phyloP scores from a whole-genome alignment of 2,329 filamentous ascomycete species.

The Pestalotiopsis sp. region DNA sequence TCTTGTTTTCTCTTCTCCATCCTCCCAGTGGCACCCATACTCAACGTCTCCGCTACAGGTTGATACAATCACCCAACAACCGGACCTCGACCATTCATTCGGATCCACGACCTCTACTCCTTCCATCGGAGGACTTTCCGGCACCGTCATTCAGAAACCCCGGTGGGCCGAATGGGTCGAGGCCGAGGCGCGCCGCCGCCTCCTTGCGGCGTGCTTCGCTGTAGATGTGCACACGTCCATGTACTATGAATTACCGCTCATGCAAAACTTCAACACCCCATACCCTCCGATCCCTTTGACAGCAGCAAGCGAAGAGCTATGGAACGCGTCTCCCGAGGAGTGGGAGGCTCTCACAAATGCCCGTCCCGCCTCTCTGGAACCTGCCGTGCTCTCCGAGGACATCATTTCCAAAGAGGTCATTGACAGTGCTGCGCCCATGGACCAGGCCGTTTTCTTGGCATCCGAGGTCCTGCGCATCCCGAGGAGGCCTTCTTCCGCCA shows the following conservation, averaged over 20 bases:
- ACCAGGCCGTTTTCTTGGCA: slow-evolving; percentile 29
- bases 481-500: slow-evolving; percentile 20
- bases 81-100: slow-evolving; percentile 19
- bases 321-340: slow-evolving; percentile 49
- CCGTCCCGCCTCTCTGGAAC: slow-evolving; percentile 29
- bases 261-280: slow-evolving; percentile 35
- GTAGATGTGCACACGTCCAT: slow-evolving; percentile 58
- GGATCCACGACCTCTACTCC: slow-evolving; percentile 21
- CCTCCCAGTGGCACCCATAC: slow-evolving; percentile 32
- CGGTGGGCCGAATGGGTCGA: slow-evolving; percentile 57
- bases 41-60: slow-evolving; percentile 42
- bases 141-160: slow-evolving; percentile 29
- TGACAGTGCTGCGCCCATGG: slow-evolving; percentile 28
- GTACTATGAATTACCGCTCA: slow-evolving; percentile 53
- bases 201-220: slow-evolving; percentile 59
- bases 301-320: slow-evolving; percentile 46
- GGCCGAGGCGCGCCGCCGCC: slow-evolving; percentile 53
- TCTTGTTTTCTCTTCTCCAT: slow-evolving; percentile 33
- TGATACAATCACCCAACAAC: slow-evolving; percentile 31
- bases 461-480: slow-evolving; percentile 31
- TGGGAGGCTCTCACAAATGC: slow-evolving; percentile 44
- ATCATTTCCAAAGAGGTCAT: slow-evolving; percentile 38
- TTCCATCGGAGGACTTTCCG: slow-evolving; percentile 19
- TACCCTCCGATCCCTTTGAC: slow-evolving; percentile 49
- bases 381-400: slow-evolving; percentile 31